Evolutionary conservation across 768 basidiomycete species (phyloP), one percentile per base, ranked within the genome.

Genomic region (Cubamyces lactineus): DNA sequence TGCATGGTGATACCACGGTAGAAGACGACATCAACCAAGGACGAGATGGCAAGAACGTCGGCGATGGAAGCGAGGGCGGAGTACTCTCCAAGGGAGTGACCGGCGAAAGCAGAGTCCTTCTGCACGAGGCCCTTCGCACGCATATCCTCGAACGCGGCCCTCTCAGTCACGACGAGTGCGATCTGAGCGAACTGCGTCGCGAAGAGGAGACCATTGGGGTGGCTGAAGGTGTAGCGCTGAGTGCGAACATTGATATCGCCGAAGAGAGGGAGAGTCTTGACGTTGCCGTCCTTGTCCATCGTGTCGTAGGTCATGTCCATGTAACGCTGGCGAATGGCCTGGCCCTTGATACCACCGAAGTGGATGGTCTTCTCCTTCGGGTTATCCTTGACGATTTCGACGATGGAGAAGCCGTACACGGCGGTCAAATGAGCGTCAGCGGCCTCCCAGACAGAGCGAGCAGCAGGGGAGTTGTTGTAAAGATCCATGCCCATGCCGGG

Each of bases 1-100:
- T 98, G 97, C 97, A 98, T 99, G 39, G 97, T 99, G 72, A 99
- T 96, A 69, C 97, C 97, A 74, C 97, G 94, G 76, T 98, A 99
- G 84, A 99, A 99, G 26, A 99, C 96, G 70, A 99, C 93, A 67
- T 99, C 97, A 70, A 96, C 94, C 50, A 98, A 87, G 2, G 94
- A 87, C 19, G 96, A 94, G 68, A 98, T 94, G 49, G 94, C 92
- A 39, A 98, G 86, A 55, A 98, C 93, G 74, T 96, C 96, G 24
- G 96, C 96, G 68, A 99, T 97, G 9, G 96, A 96, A 1, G 97
- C 97, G 4, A 99, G 84, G 2, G 97, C 96, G 43, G 97, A 98
- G 75, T 98, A 99, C 77, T 99, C 97, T 69, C 97, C 97, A 24
- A 99, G 84, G 7, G 96, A 98, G 79, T 99, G 97, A 59, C 97